These are phyloP conservation scores for Talaromyces trachyspermus DNA, from an alignment of 495 filamentous ascomycete genomes.

Conservation along the genomic window DNA sequence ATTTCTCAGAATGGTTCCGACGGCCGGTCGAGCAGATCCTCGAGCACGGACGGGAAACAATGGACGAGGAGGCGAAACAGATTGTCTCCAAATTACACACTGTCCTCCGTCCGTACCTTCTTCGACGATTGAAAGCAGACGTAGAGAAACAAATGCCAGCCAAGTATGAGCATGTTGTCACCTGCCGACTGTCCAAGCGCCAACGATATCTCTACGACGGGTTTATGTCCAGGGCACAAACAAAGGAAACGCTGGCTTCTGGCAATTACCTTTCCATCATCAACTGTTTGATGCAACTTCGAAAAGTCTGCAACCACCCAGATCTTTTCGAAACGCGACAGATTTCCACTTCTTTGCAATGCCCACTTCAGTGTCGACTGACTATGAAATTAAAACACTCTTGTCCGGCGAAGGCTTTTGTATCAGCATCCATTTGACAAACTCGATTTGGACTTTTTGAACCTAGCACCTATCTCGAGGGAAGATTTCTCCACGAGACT, in stretches of 20 bases:
- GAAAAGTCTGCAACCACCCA: constrained; percentile 98
- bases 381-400: constrained; percentile 70
- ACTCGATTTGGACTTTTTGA: constrained; percentile 71
- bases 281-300: constrained; percentile 95
- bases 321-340: constrained; percentile 96
- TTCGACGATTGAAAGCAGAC: constrained; percentile 90
- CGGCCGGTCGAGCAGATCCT: constrained; percentile 91
- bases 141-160: constrained; percentile 99
- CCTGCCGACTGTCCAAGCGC: constrained; percentile 87
- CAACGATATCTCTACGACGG: constrained; percentile 95
- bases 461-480: constrained; percentile 66
- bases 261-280: constrained; percentile 98
- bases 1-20: constrained; percentile 91
- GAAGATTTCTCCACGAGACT: constrained; percentile 57
- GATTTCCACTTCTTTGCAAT: constrained; percentile 98
- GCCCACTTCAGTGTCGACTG: constrained; percentile 69
- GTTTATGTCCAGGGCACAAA: constrained; percentile 90
- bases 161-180: constrained; percentile 95
- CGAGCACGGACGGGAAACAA: constrained; percentile 83
- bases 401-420: constrained; percentile 62
- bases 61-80: constrained; percentile 85
- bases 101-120: constrained; percentile 83
- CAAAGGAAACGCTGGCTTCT: constrained; percentile 78
- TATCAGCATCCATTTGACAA: constrained; percentile 55
- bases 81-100: constrained; percentile 90